Base-by-base conservation (phyloP, 768 basidiomycete species). In the Calocybe indica region DNA sequence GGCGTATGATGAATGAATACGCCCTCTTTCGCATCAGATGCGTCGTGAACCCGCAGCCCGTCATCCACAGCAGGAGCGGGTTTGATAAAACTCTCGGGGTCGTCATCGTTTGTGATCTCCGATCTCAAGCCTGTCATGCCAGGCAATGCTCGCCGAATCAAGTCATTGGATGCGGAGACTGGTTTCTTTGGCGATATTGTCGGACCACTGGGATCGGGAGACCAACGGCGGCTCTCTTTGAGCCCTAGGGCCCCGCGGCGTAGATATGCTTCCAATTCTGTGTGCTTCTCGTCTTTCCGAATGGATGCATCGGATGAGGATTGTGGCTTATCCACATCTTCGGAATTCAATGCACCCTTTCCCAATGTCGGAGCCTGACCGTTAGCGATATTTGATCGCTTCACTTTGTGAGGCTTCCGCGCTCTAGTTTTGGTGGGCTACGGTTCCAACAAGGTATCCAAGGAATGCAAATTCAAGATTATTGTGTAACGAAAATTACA, bases 361-460 rank as follows among this genome's bases (percentile, higher is more conserved):
- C 22, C 22, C 22, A 22, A 22, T 13, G 30, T 22, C 36, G 37
- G 29, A 33, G 31, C 8, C 13, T 34, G 32, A 15, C 5, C 15
- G 15, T 40, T 30, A 39, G 46, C 37, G 48, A 40, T 45, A 22
- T 30, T 45, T 14, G n/a, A 40, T 43, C 10, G 51, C 40, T 66
- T 74, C 47, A 58, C 62, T 62, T 78, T 86, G 58, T 73, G 74
- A 38, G 83, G 83, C 62, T 82, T 84, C 66, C 76, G 81, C 40
- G 80, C 82, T 60, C 85, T 75, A 47, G 78, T 80, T 69, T 80
- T 87, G 14, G 88, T 88, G 43, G 83, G 85, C 88, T 91, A 62
- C 60, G 53, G 47, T 22, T 22, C 22, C 52, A 47, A 34, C 13
- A 36, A 59, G 58, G 59, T 59, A 65, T 60, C 59, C 52, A 60